These are phyloP conservation scores for Lipomyces kockii DNA, from an alignment of 805 yeast species.

Conservation along the genomic window DNA sequence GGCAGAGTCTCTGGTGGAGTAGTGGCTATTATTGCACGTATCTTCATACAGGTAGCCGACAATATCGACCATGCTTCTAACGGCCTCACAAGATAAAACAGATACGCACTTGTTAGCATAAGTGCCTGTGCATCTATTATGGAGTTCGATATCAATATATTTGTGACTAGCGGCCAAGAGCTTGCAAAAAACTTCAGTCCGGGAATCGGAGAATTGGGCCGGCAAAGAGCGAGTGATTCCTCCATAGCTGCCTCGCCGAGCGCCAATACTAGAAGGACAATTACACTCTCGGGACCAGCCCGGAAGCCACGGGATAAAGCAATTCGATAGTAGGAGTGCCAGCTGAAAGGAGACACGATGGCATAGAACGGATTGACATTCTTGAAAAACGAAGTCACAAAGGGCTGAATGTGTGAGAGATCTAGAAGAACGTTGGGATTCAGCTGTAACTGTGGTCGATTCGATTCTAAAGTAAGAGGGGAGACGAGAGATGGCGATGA, in stretches of 20 bases:
- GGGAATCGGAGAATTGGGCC: constrained; percentile 8
- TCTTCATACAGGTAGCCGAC: constrained; percentile 18
- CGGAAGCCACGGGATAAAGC: constrained; percentile 28
- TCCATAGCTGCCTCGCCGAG: constrained; percentile 23
- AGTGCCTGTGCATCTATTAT: constrained; percentile 26
- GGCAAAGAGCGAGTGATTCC: constrained; percentile 3
- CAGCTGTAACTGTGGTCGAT: constrained; percentile 14
- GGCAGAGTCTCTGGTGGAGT: constrained; percentile 12
- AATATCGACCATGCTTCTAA: constrained; percentile 27
- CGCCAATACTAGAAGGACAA: constrained; percentile 27
- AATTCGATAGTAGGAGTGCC: constrained; percentile 21
- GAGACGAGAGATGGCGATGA: constrained; percentile 3
- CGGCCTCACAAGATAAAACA: constrained; percentile 26
- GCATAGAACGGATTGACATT: constrained; percentile 28
- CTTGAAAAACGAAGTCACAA: constrained; percentile 23
- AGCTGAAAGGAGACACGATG: constrained; percentile 26
- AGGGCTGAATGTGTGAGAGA: constrained; percentile 28
- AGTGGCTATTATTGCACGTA: constrained; percentile 7
- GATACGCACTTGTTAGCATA: constrained; percentile 21
- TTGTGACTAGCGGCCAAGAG: constrained; percentile 26
- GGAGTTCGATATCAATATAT: constrained; percentile 16
- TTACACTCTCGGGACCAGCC: constrained; percentile 26
- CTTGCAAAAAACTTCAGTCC: constrained; percentile 25
- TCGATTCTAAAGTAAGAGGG: constrained; percentile 18
- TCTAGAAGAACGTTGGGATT: constrained; percentile 24